Conservation (phyloP, 306 rosid species). For the Abrus precatorius region DNA sequence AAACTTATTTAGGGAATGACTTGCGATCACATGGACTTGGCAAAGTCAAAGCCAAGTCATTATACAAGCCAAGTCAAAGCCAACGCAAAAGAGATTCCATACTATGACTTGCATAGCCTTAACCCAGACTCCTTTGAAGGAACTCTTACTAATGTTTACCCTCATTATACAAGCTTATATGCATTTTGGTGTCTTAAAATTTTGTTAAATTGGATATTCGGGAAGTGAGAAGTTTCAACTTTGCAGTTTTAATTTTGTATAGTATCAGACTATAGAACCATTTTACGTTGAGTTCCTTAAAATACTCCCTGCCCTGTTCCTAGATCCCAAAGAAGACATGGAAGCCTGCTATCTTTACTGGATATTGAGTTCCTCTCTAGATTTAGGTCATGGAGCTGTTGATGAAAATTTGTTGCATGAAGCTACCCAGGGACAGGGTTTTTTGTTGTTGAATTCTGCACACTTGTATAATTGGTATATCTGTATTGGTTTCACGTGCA, state of each 20-base stretch:
- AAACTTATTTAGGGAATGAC: conserved; percentile 13
- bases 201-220: not conserved
- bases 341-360: not conserved
- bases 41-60: conserved; percentile 31
- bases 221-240: not conserved
- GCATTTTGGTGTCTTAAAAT: not conserved
- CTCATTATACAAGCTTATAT: not conserved
- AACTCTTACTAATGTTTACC: not conserved
- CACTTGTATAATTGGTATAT: conserved; percentile 8
- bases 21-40: not conserved
- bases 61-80: conserved; percentile 34
- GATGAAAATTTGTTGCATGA: conserved; percentile 19
- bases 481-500: not conserved
- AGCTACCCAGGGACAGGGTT: conserved; percentile 17
- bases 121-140: not conserved
- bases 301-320: not conserved
- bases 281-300: not conserved
- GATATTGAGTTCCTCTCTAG: not conserved
- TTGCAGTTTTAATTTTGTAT: not conserved
- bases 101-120: not conserved
- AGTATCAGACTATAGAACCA: not conserved
- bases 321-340: not conserved
- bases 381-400: conserved; percentile 21
- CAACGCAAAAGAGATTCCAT: not conserved
- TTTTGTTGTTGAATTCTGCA: not conserved